Base-by-base conservation (phyloP, 495 filamentous ascomycete species). In the Wilcoxina mikolae region DNA sequence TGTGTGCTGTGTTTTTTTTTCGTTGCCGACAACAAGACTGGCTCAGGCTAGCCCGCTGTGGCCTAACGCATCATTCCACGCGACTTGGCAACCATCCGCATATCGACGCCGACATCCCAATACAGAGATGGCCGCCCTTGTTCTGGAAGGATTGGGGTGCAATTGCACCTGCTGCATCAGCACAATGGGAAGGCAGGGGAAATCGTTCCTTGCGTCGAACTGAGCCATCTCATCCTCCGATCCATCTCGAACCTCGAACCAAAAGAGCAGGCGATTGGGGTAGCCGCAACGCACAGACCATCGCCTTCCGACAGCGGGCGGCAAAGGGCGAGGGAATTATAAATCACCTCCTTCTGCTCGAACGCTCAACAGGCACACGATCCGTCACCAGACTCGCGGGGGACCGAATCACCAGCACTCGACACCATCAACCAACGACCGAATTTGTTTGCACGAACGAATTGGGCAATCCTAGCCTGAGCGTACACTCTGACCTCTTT, bases 1-100 rank as follows among this genome's bases (percentile, higher is more conserved):
- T 4, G 39, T 49, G 46, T 49, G 22, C 23, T 27, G 12, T 49
- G 22, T 49, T 49, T 49, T 49, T 49, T 49, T 49, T 49, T 43
- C 9, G 46, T 22, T 29, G 46, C 43, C 43, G 43, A 46, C 43
- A 24, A 24, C 43, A 20, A n/a, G 35, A 39, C 35, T 15, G 35
- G 20, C 12, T 12, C 35, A 1, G 20, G 35, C 35, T 39, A 39
- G 35, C 35, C 35, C 35, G 20, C 12, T 15, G 12, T 3, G 20
- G 35, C 12, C 15, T 39, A 18, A 18, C 15, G 12, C 35, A 15
- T 18, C 3, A 39, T 18, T 18, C 35, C 12, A 12, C 15, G 12
- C 3, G 35, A 39, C 35, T 39, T 39, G 35, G 35, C 35, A 39
- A 18, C 35, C 35, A 39, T 15, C 35, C 15, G 20, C 35, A n/a